phyloP scores from a whole-genome alignment of 2,329 filamentous ascomycete species.

The Aureobasidium sp. region DNA sequence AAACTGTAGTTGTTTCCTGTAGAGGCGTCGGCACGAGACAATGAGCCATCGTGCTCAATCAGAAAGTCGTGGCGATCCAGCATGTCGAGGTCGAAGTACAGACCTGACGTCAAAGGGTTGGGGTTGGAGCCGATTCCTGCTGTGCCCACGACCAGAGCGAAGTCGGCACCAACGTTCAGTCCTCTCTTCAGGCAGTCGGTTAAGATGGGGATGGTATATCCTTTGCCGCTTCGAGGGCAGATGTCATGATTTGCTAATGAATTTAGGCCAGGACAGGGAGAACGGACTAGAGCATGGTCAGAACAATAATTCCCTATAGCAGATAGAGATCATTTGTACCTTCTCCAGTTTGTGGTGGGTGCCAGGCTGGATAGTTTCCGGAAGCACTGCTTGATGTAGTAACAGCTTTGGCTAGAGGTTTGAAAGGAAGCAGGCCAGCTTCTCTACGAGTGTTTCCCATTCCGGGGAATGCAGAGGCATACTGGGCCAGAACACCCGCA shows the following conservation, averaged over 20 bases:
- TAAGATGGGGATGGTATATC: conserved; percentile 15
- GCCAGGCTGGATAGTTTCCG: conserved; percentile 10
- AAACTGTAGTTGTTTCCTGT: conserved; percentile 32
- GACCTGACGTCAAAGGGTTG: neutral
- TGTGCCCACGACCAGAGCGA: neutral
- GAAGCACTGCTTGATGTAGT: neutral
- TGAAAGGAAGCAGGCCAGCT: neutral
- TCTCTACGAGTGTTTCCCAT: conserved; percentile 5
- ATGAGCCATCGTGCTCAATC: conserved; percentile 33
- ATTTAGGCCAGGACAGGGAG: conserved; percentile 13
- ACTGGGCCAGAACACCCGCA: neutral
- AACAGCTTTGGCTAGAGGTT: neutral
- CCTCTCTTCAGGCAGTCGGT: conserved; percentile 7
- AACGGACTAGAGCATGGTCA: conserved; percentile 25
- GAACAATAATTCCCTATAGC: neutral
- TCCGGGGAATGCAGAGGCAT: conserved; percentile 10
- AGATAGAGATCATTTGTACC: neutral
- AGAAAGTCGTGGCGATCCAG: conserved; percentile 17
- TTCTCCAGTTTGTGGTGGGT: conserved; percentile 8
- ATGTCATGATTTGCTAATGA: conserved; percentile 15
- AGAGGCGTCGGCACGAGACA: conserved; percentile 29
- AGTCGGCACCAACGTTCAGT: conserved; percentile 13
- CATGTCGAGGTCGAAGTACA: conserved; percentile 17
- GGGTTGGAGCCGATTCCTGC: conserved; percentile 16
- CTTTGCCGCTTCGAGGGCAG: conserved; percentile 15